Percentiles rank a stretch among this genome's conserved stretches.
Conservation (phyloP, 805 yeast genomes). For the Vanderwaltozyma tropicalis region DNA sequence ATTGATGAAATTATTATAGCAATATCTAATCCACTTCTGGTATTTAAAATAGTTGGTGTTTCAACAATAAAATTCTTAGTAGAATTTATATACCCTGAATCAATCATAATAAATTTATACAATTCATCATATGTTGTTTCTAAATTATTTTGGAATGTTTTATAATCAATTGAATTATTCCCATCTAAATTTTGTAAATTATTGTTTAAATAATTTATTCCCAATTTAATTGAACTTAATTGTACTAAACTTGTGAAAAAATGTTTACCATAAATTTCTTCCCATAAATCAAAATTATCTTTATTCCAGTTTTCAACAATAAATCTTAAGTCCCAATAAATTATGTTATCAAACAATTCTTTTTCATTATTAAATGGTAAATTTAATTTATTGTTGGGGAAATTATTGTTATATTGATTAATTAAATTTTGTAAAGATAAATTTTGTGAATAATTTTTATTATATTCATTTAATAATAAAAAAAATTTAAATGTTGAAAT, state of each 20-base stretch:
- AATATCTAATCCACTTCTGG: slow-evolving; percentile 54
- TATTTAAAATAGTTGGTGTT: slow-evolving; percentile 37
- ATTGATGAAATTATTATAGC: slow-evolving; percentile 47
- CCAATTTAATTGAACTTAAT: slow-evolving; percentile 54
- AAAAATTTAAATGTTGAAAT: slow-evolving; percentile 52
- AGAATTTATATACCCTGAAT: slow-evolving; percentile 30
- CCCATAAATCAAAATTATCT: slow-evolving; percentile 86
- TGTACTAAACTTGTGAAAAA: slow-evolving; percentile 74
- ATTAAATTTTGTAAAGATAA: slow-evolving; percentile 21
- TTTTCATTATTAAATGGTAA: slow-evolving; percentile 15
- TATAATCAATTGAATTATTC: slow-evolving; percentile 12
- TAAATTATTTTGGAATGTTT: slow-evolving; percentile 15
- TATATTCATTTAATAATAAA: slow-evolving; percentile 30
- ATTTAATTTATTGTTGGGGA: slow-evolving; percentile 1
- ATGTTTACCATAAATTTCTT: slow-evolving; percentile 67
- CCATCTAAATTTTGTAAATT: neutral
- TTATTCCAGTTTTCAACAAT: slow-evolving; percentile 50
- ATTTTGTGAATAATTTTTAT: slow-evolving; percentile 5
- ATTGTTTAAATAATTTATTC: slow-evolving; percentile 32
- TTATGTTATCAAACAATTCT: slow-evolving; percentile 40
- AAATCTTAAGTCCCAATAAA: slow-evolving; percentile 64
- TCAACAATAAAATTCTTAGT: slow-evolving; percentile 53
- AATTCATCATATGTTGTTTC: slow-evolving; percentile 16
- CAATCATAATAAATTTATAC: slow-evolving; percentile 15
- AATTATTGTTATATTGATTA: slow-evolving; percentile 5